Evolutionary conservation across 768 basidiomycete species (phyloP).

Genomic region (Dacryopinax spathularia): DNA sequence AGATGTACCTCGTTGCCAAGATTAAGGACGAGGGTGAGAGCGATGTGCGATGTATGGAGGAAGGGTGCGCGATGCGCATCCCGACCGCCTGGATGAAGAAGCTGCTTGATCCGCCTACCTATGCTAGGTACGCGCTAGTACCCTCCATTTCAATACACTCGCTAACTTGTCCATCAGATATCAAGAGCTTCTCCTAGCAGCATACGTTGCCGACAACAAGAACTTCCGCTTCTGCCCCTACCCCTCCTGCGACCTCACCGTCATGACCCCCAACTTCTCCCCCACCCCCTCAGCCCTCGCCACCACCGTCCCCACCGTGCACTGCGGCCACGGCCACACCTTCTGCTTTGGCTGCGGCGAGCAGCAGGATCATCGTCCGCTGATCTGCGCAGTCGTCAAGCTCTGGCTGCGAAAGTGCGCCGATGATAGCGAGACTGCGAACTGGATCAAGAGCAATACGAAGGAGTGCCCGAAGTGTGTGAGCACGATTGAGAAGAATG

Average conservation of each 20-base stretch:
- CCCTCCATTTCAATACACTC: background rate
- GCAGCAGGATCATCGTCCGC: slow-evolving; percentile 80
- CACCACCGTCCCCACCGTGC: slow-evolving; percentile 75
- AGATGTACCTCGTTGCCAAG: slow-evolving; percentile 62
- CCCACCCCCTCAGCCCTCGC: slow-evolving; percentile 59
- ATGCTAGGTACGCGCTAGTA: background rate
- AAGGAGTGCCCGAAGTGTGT: slow-evolving; percentile 95
- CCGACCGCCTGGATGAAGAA: slow-evolving; percentile 48
- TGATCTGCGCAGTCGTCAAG: slow-evolving; percentile 74
- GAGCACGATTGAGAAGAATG: slow-evolving; percentile 99
- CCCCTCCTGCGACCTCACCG: slow-evolving; percentile 86
- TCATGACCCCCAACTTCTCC: slow-evolving; percentile 64
- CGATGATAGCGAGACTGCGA: slow-evolving; percentile 95
- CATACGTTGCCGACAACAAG: slow-evolving; percentile 74
- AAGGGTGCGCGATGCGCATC: slow-evolving; percentile 51
- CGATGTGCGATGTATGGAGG: slow-evolving; percentile 63
- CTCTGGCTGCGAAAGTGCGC: slow-evolving; percentile 96
- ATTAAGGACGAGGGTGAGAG: slow-evolving; percentile 70
- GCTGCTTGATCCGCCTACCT: background rate
- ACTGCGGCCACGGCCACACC: slow-evolving; percentile 62
- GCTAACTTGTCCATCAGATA: slow-evolving; percentile 42
- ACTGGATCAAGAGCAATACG: slow-evolving; percentile 99
- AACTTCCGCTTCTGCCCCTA: slow-evolving; percentile 90
- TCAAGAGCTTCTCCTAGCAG: slow-evolving; percentile 72
- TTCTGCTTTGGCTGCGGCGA: slow-evolving; percentile 94